phyloP scores from a whole-genome alignment of 306 rosid genomes.

The Inga oerstediana region DNA sequence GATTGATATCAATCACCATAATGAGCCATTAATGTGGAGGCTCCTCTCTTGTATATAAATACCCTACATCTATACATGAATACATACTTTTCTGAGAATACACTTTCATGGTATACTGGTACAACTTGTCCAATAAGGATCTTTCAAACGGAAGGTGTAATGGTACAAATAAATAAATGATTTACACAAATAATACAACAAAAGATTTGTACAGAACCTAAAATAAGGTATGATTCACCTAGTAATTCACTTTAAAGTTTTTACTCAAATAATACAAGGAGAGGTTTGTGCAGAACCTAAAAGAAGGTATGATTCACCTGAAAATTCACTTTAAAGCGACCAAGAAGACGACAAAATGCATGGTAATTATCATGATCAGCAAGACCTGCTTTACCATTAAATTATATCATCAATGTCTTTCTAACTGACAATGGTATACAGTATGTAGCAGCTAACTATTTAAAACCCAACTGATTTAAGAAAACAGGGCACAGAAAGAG shows the following conservation, averaged over 20 bases:
- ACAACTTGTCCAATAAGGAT: not conserved
- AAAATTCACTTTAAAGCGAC: constrained; percentile 50
- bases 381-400: constrained; percentile 40
- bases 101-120: too few species aligned
- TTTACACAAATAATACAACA: not conserved
- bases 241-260: constrained; percentile 44
- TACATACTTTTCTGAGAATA: too few species aligned
- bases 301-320: constrained; percentile 37
- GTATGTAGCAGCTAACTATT: not conserved
- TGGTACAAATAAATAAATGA: not conserved
- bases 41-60: too few species aligned
- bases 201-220: constrained; percentile 1
- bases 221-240: constrained; percentile 29
- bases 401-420: constrained; percentile 7
- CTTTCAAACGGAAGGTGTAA: not conserved
- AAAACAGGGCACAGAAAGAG: not conserved
- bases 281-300: constrained; percentile 2
- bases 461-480: not conserved
- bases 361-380: constrained; percentile 54
- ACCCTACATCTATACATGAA: too few species aligned
- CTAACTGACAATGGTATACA: not conserved
- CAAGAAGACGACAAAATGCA: constrained; percentile 52
- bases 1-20: too few species aligned
- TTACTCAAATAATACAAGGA: not conserved
- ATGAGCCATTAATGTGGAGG: too few species aligned